Evolutionary conservation across 352 stramenopile species (phyloP).

Genomic region (Elongisporangium prolatum): DNA sequence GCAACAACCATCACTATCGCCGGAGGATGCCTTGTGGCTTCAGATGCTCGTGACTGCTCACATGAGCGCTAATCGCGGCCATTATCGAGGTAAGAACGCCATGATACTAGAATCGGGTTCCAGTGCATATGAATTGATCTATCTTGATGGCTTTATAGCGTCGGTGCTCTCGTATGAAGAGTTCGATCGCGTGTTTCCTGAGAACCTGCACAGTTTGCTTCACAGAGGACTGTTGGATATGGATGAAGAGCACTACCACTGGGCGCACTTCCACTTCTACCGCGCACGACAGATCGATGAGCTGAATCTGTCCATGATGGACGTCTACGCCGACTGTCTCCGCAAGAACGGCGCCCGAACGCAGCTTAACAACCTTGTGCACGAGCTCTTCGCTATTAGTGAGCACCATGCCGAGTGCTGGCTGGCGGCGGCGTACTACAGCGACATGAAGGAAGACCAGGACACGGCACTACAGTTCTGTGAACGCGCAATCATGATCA

Average conservation of each 20-base stretch:
- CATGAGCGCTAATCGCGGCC: conserved; percentile 35
- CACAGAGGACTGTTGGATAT: conserved; percentile 54
- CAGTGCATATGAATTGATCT: too few relatives aligned
- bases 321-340: conserved; percentile 60
- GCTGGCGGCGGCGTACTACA: conserved; percentile 74
- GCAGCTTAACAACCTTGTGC: conserved; percentile 62
- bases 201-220: conserved; percentile 61
- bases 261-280: conserved; percentile 47
- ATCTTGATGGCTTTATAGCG: conserved; percentile 21
- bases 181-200: conserved; percentile 45
- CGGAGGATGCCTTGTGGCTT: conserved; percentile 46
- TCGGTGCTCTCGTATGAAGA: conserved; percentile 31
- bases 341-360: conserved; percentile 35
- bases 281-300: conserved; percentile 61
- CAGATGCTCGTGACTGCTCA: conserved; percentile 51
- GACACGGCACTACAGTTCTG: conserved; percentile 69
- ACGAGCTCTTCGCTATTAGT: conserved; percentile 64
- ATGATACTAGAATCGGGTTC: too few relatives aligned
- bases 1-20: conserved; percentile 7
- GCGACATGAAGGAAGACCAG: conserved; percentile 65
- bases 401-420: conserved; percentile 47
- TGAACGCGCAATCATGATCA: conserved; percentile 48
- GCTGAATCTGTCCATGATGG: conserved; percentile 56
- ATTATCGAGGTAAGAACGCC: conserved; percentile 24
- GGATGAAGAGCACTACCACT: conserved; percentile 53